Percentiles rank a stretch among this genome's conserved stretches.
These are phyloP conservation scores for Aureobasidium sp. DNA, from an alignment of 2,329 filamentous ascomycete species.

Conservation along the genomic window DNA sequence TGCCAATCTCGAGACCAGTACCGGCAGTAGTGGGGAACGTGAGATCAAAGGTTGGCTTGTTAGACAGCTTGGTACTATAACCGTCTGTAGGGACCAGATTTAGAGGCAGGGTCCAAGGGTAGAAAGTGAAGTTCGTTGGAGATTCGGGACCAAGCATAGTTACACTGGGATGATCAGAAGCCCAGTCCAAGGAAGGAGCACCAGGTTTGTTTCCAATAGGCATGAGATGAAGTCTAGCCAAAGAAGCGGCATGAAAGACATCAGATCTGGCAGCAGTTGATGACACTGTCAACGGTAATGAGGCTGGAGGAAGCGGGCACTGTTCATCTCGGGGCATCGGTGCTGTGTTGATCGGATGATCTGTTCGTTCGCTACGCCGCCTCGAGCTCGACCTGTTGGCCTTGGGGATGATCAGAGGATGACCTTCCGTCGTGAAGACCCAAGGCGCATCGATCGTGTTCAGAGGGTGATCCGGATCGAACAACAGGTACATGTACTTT, in stretches of 20 bases:
- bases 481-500: slow-evolving; percentile 91
- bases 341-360: not conserved
- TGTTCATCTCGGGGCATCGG: not conserved
- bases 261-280: slow-evolving; percentile 70
- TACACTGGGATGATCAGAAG: slow-evolving; percentile 44
- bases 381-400: slow-evolving; percentile 43
- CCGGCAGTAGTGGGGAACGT: slow-evolving; percentile 53
- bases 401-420: slow-evolving; percentile 75
- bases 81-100: slow-evolving; percentile 67
- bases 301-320: slow-evolving; percentile 56
- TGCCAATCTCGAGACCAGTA: slow-evolving; percentile 31
- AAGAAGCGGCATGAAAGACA: slow-evolving; percentile 78
- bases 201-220: slow-evolving; percentile 51
- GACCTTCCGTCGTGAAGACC: slow-evolving; percentile 94
- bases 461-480: slow-evolving; percentile 75
- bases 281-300: slow-evolving; percentile 63
- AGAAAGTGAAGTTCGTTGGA: slow-evolving; percentile 72
- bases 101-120: slow-evolving; percentile 83
- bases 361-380: slow-evolving; percentile 10
- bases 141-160: slow-evolving; percentile 47
- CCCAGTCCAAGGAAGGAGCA: slow-evolving; percentile 45
- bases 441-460: slow-evolving; percentile 80
- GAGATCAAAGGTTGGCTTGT: slow-evolving; percentile 62
- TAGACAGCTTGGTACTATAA: slow-evolving; percentile 61
- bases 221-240: slow-evolving; percentile 73